Evolutionary conservation across 1,139 yeast species (phyloP).

Genomic region (Candida albicans): DNA sequence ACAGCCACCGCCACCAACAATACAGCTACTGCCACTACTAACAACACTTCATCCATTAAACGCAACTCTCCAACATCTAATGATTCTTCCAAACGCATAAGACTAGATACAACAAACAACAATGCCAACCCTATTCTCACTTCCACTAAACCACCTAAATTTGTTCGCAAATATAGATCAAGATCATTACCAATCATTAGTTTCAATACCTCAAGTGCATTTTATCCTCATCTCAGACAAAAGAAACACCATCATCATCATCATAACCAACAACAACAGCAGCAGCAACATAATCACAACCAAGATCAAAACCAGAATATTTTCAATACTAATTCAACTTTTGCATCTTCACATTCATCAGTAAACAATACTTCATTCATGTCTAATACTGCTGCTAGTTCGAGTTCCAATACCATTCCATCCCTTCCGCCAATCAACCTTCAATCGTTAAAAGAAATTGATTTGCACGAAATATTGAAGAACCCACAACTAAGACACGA

Average conservation of each 20-base stretch:
- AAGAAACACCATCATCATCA: conserved; percentile 11
- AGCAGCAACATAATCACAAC: conserved; percentile 7
- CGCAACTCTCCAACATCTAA: conserved; percentile 16
- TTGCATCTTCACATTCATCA: conserved; percentile 20
- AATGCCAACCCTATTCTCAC: conserved; percentile 4
- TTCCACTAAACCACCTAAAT: conserved; percentile 34
- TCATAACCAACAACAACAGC: too few relatives aligned
- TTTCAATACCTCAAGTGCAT: conserved; percentile 15
- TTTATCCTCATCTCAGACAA: conserved; percentile 13
- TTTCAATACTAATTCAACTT: conserved; percentile 7
- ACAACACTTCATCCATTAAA: conserved; percentile 12
- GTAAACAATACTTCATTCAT: conserved; percentile 17
- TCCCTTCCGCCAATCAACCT: conserved; percentile 81
- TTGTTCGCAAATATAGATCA: conserved; percentile 41
- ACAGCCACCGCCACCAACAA: conserved; percentile 4
- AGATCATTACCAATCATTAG: conserved; percentile 45
- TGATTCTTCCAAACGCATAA: conserved; percentile 16
- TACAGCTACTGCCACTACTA: conserved; percentile 6
- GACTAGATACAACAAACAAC: conserved; percentile 13
- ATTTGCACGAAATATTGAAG: conserved; percentile 81
- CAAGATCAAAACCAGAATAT: conserved; percentile 4
- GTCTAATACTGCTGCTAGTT: conserved; percentile 5
- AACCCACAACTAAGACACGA: conserved; percentile 94
- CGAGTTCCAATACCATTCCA: conserved; percentile 20
- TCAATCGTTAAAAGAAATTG: conserved; percentile 82